Evolutionary conservation across 2,329 filamentous ascomycete genomes (phyloP), one percentile per base, ranked within the genome.

Genomic region (Pleochaeta shiraiana): DNA sequence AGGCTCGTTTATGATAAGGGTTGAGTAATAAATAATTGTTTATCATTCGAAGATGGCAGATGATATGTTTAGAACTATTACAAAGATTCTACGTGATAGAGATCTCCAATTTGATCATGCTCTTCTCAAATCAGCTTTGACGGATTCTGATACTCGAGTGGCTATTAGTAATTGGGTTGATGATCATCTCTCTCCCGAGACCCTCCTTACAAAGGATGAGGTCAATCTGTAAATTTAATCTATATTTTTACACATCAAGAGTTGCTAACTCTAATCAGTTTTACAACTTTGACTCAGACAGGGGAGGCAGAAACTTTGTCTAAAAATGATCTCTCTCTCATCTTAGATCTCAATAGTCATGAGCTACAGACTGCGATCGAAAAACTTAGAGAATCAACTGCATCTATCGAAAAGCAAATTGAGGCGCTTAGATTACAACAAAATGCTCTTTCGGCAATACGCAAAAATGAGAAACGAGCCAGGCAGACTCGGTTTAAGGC

Each of bases 361-460:
- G 83, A 87, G 63, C 75, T 88, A 64, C 77, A 77, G 64, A 73
- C 76, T 47, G 85, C 86, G 19, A 82, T 87, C 62, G 77, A 80
- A 2, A 81, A 85, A 64, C 76, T 90, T n/a, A 78, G 81, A 66
- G 76, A 76, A 43, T 87, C 85, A 1, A 88, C 86, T 0, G 78
- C 78, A 21, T 79, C 79, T 21, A 86, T 88, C 31, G 77, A 81
- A 67, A 80, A 80, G 72, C 85, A 88, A 70, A 83, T 79, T 31
- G 81, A 83, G 70, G 76, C 79, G 0, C 72, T 89, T 21, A 78
- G 79, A 65, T 76, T 79, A 63, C 85, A 89, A 72, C 81, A 82
- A 66, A 79, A 81, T 68, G 83, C 83, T 11, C 72, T 88, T 63
- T 77, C 77, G 37, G 72, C 81, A 28, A 75, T 81, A 68, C 74